Evolutionary conservation across 192 early-diverging fungal species (phyloP), one percentile per base, ranked within the genome.

Genomic region (Coemansia sp.): DNA sequence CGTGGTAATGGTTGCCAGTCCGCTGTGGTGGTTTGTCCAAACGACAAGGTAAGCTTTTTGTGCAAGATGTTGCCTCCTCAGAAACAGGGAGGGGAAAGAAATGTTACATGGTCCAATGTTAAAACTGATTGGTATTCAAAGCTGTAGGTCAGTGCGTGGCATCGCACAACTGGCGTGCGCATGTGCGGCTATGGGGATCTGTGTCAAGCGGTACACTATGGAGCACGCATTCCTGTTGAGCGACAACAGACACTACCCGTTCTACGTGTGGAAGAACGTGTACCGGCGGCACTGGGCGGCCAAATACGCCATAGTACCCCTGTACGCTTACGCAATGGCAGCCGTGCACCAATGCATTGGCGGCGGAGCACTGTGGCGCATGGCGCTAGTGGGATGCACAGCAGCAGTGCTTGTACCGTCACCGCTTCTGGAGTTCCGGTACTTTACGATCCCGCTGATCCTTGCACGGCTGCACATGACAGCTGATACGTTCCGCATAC

Each of bases 211-310:
- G 19, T 89, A 74, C 68, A 91, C 88, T 61, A 80, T 87, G 60
- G 94, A 92, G 68, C 96, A 98, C 64, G 92, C 94, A 44, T 98
- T 96, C 70, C 72, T 98, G 50, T 82, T 97, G 23, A 87, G 89
- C 64, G 96, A 98, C 68, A 98, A 98, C 70, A 84, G 96, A 30
- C 96, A 98, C 82, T 95, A 92, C 60, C 85, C 92, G 6, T 98
- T 98, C 68, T 98, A 98, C 70, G 37, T 98, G 33, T 97, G 94
- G 92, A 92, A 88, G 64, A 83, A 90, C 50, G 37, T 94, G 1
- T 93, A 87, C 54, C 85, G 84, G 0, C 65, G 77, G 13, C 83
- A 89, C 50, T 62, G 74, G 60, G 50, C 50, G 0, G 57, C 79
- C 3, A 78, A 85, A 10, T 96, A 91, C 63, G 47, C 73, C 0